A percentile compares a stretch with the other conserved stretches of the same genome.
Evolutionary conservation across 225 moss, liverwort and hornwort species (phyloP).

Genomic region (Polytrichum commune): DNA sequence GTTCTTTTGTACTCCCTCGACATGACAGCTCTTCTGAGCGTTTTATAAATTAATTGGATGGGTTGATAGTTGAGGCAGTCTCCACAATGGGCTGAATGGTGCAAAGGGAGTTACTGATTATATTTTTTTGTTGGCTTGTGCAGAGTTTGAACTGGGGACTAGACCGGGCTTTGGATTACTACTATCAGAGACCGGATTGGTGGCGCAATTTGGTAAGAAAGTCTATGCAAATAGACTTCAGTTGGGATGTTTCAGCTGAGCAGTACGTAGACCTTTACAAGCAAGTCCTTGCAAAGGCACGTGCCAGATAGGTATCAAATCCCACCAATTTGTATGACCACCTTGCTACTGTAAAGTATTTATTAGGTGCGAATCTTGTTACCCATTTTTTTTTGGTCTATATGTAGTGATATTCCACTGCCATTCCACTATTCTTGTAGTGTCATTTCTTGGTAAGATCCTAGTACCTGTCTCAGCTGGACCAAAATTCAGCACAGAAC

Average conservation of each 20-base stretch:
- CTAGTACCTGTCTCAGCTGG: too few species aligned
- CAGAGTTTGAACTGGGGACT: slow-evolving; percentile 93
- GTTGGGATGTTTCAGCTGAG: slow-evolving; percentile 85
- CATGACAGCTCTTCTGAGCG: too few species aligned
- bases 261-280: slow-evolving; percentile 78
- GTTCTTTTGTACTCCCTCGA: too few species aligned
- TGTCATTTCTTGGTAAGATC: too few species aligned
- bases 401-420: not conserved
- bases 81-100: too few species aligned
- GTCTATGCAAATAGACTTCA: slow-evolving; percentile 82
- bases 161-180: slow-evolving; percentile 79
- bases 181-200: slow-evolving; percentile 55
- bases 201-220: slow-evolving; percentile 76
- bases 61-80: too few species aligned
- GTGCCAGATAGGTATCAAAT: slow-evolving; percentile 18
- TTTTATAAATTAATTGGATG: too few species aligned
- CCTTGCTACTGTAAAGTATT: not conserved
- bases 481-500: too few species aligned
- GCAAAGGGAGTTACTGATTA: not conserved
- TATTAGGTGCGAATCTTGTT: not conserved
- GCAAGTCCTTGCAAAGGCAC: slow-evolving; percentile 69
- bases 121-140: slow-evolving; percentile 10
- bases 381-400: not conserved
- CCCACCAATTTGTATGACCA: not conserved
- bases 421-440: too few species aligned